A percentile compares a stretch with the other conserved stretches of the same genome.
Evolutionary conservation across 1,284 basidiomycete species (phyloP).

Genomic region (Rhodotorula sp.): DNA sequence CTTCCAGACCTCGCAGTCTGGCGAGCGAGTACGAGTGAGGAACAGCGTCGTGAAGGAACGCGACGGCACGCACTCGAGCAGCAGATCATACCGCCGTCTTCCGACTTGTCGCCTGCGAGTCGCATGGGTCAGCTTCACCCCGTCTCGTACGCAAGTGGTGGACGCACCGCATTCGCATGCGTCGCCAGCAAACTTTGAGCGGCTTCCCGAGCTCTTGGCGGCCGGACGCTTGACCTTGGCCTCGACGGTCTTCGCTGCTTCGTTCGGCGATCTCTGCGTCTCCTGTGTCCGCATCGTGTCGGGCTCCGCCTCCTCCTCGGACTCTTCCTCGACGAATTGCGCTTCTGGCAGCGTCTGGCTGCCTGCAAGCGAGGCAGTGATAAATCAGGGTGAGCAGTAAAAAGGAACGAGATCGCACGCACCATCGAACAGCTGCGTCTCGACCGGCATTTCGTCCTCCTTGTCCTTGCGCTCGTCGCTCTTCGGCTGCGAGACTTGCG

Average conservation of each 20-base stretch:
- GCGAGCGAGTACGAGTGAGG: background rate
- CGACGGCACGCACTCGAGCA: conserved; percentile 10
- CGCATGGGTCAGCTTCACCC: background rate
- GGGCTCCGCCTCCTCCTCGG: background rate
- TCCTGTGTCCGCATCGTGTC: conserved; percentile 10
- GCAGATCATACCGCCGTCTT: conserved; percentile 23
- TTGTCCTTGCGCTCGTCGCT: background rate
- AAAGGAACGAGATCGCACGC: background rate
- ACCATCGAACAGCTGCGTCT: conserved; percentile 33
- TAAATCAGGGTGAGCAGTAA: too few species aligned
- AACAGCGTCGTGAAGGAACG: too few species aligned
- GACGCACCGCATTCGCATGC: conserved; percentile 27
- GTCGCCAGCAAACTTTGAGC: background rate
- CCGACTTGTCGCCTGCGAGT: conserved; percentile 18
- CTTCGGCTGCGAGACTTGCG: background rate
- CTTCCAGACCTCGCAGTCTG: conserved; percentile 29
- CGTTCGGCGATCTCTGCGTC: background rate
- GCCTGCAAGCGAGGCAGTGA: conserved; percentile 19
- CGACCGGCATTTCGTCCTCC: background rate
- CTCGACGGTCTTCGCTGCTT: background rate
- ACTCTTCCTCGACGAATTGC: background rate
- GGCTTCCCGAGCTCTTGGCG: background rate
- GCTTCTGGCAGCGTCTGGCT: background rate
- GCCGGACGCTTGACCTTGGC: background rate
- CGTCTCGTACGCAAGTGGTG: too few species aligned